Base-by-base conservation (phyloP, 2,329 filamentous ascomycete species). In the Cladosporium sp. region DNA sequence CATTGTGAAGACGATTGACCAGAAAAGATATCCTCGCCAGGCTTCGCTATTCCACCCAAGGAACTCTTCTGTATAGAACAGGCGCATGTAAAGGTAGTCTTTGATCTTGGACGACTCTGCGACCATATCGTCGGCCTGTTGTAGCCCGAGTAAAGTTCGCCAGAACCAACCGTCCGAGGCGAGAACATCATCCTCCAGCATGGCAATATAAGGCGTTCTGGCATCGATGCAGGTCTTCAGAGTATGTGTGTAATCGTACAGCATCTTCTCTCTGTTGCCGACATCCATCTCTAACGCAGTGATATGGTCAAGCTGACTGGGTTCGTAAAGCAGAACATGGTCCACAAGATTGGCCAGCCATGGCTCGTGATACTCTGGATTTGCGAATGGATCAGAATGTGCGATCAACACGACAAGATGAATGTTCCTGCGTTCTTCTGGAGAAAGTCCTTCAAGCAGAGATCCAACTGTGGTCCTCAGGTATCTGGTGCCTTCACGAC, bases 81-180 rank as follows among this genome's bases (percentile, higher is more conserved):
- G 73, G 2, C 80, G 79, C 21, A 83, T 73, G 68, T 83, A 82
- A 7, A 81, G 71, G 68, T 77, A 78, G 31, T 66, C 40, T 5
- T 49, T 21, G 16, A 28, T 69, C 12, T 44, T 57, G 16, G 52
- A 26, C 16, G 59, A 23, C 7, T 64, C 55, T 59, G 14, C n/a
- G 8, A 23, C n/a, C 7, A 21, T 11, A 11, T 23, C 44, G 5
- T 49, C 44, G 72, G 74, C 59, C 77, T 70, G 35, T 66, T 73
- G 67, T 35, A 82, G 69, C 0, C 76, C 80, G 5, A 73, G 66
- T 46, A 78, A 71, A 0, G 78, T 79, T 5, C 80, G 77, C 57
- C 79, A 73, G 67, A 79, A 82, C 81, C 82, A 83, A 14, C 81
- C 81, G 59, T 82, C 80, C 69, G 80, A 76, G 37, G 80, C 80